These are phyloP conservation scores for Raphanus raphanistrum DNA, from an alignment of 345 rosid genomes.

Conservation along the genomic window DNA sequence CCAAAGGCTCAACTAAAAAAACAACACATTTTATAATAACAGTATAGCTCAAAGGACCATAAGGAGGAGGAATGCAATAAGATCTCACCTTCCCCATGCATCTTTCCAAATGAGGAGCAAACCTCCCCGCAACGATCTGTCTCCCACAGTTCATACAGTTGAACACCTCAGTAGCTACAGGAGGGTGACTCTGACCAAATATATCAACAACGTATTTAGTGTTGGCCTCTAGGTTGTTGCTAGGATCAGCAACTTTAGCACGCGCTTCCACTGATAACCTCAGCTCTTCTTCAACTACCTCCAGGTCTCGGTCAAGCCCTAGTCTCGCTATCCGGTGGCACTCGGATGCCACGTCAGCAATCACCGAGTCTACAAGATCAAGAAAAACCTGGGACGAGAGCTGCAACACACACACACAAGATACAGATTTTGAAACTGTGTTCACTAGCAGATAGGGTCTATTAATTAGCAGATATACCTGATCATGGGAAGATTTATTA, in stretches of 20 bases:
- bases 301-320: conserved; percentile 82
- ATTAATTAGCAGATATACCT: conserved; percentile 43
- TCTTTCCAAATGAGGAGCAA: conserved; percentile 95
- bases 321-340: conserved; percentile 79
- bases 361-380: conserved; percentile 79
- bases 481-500: conserved; percentile 44
- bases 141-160: conserved; percentile 95
- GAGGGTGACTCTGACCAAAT: conserved; percentile 87
- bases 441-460: neutral
- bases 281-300: conserved; percentile 83
- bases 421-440: neutral
- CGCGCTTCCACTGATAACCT: conserved; percentile 82
- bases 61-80: neutral
- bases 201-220: conserved; percentile 83
- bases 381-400: conserved; percentile 62
- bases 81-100: conserved; percentile 96
- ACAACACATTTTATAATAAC: neutral
- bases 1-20: neutral
- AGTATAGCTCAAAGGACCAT: neutral
- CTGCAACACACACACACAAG: conserved; percentile 40
- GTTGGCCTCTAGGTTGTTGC: conserved; percentile 64
- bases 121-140: conserved; percentile 81
- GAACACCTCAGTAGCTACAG: conserved; percentile 77
- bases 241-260: conserved; percentile 69
- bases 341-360: conserved; percentile 95